These are phyloP conservation scores for Cynara cardunculus DNA, from an alignment of 129 eudicot species.

Conservation along the genomic window DNA sequence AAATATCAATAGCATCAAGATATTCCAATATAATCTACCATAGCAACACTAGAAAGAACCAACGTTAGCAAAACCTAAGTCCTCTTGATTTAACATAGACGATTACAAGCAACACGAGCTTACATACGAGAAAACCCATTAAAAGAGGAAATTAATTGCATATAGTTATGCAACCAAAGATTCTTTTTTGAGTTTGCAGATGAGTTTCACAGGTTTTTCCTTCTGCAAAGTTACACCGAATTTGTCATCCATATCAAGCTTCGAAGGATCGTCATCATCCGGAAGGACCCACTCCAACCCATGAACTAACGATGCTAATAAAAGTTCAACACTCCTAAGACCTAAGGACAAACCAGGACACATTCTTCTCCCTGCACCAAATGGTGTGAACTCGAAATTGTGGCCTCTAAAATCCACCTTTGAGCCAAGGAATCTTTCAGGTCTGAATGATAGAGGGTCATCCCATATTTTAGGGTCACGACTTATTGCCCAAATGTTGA, in stretches of 20 bases:
- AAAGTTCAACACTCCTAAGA: background rate
- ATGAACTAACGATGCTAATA: background rate
- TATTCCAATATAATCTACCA: too few species aligned
- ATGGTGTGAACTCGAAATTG: background rate
- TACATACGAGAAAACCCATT: background rate
- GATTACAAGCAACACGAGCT: background rate
- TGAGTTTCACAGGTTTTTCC: background rate
- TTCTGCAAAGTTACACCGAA: conserved; percentile 5
- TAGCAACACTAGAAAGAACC: too few species aligned
- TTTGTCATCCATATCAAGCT: conserved; percentile 12
- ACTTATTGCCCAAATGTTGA: conserved; percentile 36
- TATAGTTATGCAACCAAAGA: background rate
- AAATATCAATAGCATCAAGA: too few species aligned
- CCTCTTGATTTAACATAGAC: too few species aligned
- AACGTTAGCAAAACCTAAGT: too few species aligned
- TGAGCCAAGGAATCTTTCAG: conserved; percentile 16
- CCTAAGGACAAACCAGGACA: conserved; percentile 18
- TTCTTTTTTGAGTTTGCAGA: background rate
- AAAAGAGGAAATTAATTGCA: background rate
- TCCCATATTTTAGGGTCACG: conserved; percentile 18
- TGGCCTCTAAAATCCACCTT: background rate
- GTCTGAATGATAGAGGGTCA: background rate
- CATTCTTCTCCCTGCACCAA: conserved; percentile 19
- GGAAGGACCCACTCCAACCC: conserved; percentile 18
- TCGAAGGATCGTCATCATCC: background rate